These are phyloP conservation scores for Globisporangium camurandrum DNA, from an alignment of 352 stramenopile species.

Conservation along the genomic window DNA sequence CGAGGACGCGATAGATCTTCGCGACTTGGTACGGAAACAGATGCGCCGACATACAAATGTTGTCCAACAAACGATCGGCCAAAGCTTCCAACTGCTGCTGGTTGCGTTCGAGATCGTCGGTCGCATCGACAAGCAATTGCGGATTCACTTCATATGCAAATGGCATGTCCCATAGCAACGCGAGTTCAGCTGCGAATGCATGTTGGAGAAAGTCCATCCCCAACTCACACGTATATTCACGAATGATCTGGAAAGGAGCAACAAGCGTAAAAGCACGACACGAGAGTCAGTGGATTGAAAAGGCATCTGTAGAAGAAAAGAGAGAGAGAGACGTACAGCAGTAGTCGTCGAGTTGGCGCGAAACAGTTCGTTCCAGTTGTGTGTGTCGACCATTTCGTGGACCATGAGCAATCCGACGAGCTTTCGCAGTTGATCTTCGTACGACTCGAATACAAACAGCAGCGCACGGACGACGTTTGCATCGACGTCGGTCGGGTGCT, in stretches of 20 bases:
- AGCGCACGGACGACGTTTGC: constrained; percentile 58
- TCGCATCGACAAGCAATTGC: constrained; percentile 24
- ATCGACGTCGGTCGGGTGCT: constrained; percentile 24
- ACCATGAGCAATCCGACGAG: constrained; percentile 66
- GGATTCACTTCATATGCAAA: constrained; percentile 67
- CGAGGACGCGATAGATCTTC: constrained; percentile 68
- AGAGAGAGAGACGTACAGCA: constrained; percentile 20
- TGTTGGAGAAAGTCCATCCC: constrained; percentile 56
- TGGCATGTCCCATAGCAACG: constrained; percentile 34
- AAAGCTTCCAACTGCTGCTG: constrained; percentile 43
- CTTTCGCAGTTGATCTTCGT: constrained; percentile 68
- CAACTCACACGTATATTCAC: constrained; percentile 71
- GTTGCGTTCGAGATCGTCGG: constrained; percentile 44
- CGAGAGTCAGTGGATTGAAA: background rate
- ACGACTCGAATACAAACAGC: constrained; percentile 62
- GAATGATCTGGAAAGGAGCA: constrained; percentile 30
- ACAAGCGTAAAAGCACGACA: background rate
- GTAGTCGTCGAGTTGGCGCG: constrained; percentile 71
- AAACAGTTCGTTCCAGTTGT: constrained; percentile 82
- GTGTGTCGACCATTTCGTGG: constrained; percentile 65
- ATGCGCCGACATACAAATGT: constrained; percentile 33
- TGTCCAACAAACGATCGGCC: constrained; percentile 38
- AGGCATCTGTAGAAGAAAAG: background rate
- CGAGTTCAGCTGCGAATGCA: constrained; percentile 43
- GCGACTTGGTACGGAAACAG: constrained; percentile 72